Evolutionary conservation across 176 grass and related monocot genomes (phyloP), one percentile per base, ranked within the genome.

Genomic region (Eleusine coracana): DNA sequence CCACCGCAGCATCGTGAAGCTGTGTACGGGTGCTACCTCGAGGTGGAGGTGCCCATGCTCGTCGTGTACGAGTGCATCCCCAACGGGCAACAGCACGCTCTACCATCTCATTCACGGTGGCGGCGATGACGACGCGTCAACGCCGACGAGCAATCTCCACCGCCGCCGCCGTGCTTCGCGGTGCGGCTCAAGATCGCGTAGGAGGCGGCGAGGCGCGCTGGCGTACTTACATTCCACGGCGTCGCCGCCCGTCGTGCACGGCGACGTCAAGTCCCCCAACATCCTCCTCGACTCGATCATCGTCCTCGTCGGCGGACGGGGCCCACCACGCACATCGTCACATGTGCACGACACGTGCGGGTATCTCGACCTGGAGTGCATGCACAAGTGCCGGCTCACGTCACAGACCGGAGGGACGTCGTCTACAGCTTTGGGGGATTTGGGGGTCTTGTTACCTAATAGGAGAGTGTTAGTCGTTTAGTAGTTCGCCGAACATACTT

Each of bases 21-120:
- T 93, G 29, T 73, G 29, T 73, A 86, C 8, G 91, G 91, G 0
- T 93, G 88, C 45, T 93, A 84, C 66, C 76, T 93, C 3, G 91
- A 93, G 64, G 87, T 87, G 45, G 84, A 85, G 13, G 82, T 93
- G 0, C 91, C 91, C 20, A 87, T 93, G 65, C 79, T 93, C 4
- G 91, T 93, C 4, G 91, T 93, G 5, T 93, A 90, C 75, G 48
- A 93, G 84, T 93, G 82, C 63, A 70, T 93, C 54, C 84, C 84
- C 10, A 87, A 90, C 14, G 87, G n/a, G n/a, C n/a, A n/a, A n/a
- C n/a, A n/a, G 91, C 74, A 93, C 71, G n/a, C 80, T 93, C 2
- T 87, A 41, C 70, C 40, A 90, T 10, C 72, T 87, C 15, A 49
- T 84, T 52, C 83, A 87, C 68, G 42, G 40, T 38, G 10, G 0